Base-by-base conservation (phyloP, 768 basidiomycete genomes). In the Gloeopeniophorella convolvens region DNA sequence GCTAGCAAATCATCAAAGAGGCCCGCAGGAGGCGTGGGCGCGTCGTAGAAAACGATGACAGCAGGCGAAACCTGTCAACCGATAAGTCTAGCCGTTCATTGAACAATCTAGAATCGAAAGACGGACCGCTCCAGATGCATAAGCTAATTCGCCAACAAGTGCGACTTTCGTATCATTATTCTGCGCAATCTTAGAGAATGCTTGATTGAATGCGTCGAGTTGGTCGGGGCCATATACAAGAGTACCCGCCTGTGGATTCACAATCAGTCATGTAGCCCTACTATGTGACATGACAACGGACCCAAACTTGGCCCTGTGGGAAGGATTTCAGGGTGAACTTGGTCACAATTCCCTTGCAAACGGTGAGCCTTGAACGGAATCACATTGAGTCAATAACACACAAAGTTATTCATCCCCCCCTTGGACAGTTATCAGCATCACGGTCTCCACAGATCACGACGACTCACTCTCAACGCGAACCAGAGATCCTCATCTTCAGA, bases 391-490 rank as follows among this genome's bases (percentile, higher is more conserved):
- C 23, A 30, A n/a, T 31, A 13, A 45, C 68, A 2, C 31, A 67
- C 72, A 46, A 80, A 80, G 47, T 81, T 83, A 50, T 81, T 80
- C 48, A 69, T 54, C 7, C 77, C 79, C 21, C 80, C 81, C 76
- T 80, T 42, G 15, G 8, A 35, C 18, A 11, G 23, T n/a, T 32
- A 31, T 23, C 5, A 6, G 32, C 16, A 7, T 2, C 11, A 24
- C 20, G 33, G 11, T 7, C n/a, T 23, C 2, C 3, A 3, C 20
- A n/a, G n/a, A n/a, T n/a, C 11, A 7, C 20, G 15, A 11, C 21
- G 7, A 26, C 61, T 16, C 50, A 69, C 72, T 54, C 63, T 70
- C 15, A 74, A 55, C 13, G 58, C 69, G 37, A 67, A 73, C 55
- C 68, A 73, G 2, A 75, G 42, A 43, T 72, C 70, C 63, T 57